Conservation (phyloP, 306 rosid species). For the Macrotyloma uniflorum region DNA sequence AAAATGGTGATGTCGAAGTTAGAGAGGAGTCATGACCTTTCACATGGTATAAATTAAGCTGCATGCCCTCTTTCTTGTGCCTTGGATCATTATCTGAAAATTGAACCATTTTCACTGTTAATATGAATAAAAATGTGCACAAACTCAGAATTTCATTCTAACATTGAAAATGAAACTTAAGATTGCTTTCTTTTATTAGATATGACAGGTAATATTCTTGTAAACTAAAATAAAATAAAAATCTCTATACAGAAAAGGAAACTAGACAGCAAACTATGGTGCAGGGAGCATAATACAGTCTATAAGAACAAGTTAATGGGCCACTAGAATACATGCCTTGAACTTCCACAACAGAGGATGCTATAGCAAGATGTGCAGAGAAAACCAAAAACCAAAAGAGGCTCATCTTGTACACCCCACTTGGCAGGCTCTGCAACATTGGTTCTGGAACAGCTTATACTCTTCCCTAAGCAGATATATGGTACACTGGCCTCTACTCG, state of each 20-base stretch:
- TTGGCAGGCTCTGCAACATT: neutral
- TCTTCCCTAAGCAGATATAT: constrained; percentile 25
- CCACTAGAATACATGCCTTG: constrained; percentile 48
- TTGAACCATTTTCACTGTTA: neutral
- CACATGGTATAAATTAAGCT: constrained; percentile 43
- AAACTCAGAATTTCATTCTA: constrained; percentile 28
- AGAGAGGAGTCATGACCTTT: constrained; percentile 36
- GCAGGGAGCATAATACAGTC: neutral
- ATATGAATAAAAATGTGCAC: neutral
- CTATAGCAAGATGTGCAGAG: constrained; percentile 45
- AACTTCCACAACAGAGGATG: constrained; percentile 43
- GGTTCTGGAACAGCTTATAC: neutral
- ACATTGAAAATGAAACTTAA: neutral
- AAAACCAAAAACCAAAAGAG: constrained; percentile 50
- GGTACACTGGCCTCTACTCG: neutral
- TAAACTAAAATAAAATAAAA: neutral
- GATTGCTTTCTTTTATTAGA: neutral
- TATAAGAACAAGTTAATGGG: neutral
- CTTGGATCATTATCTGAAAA: constrained; percentile 50
- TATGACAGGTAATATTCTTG: neutral
- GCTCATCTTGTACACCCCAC: constrained; percentile 44
- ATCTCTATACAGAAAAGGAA: neutral
- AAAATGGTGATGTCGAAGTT: constrained; percentile 23
- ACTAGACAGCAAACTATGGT: neutral
- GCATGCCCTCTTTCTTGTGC: constrained; percentile 39